Conservation (phyloP, 352 stramenopile genomes). For the Globisporangium emineosum region DNA sequence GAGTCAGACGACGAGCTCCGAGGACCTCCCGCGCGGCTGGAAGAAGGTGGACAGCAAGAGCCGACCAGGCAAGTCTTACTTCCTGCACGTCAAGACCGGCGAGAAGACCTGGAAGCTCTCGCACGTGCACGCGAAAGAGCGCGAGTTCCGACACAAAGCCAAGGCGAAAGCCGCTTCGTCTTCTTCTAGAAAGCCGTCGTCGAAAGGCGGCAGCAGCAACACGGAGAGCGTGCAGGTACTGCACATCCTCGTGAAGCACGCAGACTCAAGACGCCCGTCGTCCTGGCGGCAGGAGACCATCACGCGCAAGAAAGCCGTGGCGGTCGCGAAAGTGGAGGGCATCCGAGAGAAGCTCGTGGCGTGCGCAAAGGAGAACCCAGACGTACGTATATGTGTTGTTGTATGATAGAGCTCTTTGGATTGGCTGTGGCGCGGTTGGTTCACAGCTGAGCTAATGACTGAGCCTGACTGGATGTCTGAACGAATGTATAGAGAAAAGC, state of each 20-base stretch:
- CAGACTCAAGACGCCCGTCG: slow-evolving; percentile 71
- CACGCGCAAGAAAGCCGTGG: slow-evolving; percentile 85
- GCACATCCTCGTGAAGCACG: slow-evolving; percentile 90
- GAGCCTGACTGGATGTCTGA: background rate
- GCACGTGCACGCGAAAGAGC: slow-evolving; percentile 80
- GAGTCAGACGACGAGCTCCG: slow-evolving; percentile 31
- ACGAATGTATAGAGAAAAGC: slow-evolving; percentile 20
- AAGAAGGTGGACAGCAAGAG: slow-evolving; percentile 88
- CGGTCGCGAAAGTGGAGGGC: slow-evolving; percentile 66
- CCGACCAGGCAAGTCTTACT: slow-evolving; percentile 81
- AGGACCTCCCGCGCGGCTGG: slow-evolving; percentile 80
- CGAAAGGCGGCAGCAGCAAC: background rate
- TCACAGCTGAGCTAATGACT: background rate
- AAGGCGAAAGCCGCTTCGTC: slow-evolving; percentile 20
- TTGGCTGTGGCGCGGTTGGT: slow-evolving; percentile 10
- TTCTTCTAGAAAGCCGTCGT: slow-evolving; percentile 13
- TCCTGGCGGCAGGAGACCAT: slow-evolving; percentile 88
- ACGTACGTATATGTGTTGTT: slow-evolving; percentile 33
- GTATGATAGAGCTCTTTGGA: background rate
- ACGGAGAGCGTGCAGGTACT: slow-evolving; percentile 61
- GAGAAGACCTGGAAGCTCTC: slow-evolving; percentile 88
- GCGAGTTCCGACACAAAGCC: slow-evolving; percentile 60
- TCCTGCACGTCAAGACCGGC: slow-evolving; percentile 76
- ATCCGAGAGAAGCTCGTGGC: slow-evolving; percentile 82
- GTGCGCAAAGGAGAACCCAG: slow-evolving; percentile 57